A percentile compares a stretch with the other conserved stretches of the same genome.
Conservation (phyloP, 768 basidiomycete genomes). For the Tricholoma flavovirens region DNA sequence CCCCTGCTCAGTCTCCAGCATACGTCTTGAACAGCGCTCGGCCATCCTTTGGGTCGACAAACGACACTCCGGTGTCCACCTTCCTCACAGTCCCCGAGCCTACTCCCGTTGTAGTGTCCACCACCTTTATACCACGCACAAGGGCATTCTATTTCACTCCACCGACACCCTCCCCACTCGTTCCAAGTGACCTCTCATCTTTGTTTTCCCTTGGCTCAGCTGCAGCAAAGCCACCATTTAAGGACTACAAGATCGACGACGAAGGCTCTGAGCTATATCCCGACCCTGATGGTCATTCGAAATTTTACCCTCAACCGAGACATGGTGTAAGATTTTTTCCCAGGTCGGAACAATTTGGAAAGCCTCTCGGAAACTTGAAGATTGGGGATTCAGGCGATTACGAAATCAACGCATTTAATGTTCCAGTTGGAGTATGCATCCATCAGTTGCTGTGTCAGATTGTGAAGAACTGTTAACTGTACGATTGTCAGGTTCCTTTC, state of each 20-base stretch:
- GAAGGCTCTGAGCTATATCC: slow-evolving; percentile 23
- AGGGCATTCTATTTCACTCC: slow-evolving; percentile 15
- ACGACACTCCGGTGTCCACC: slow-evolving; percentile 23
- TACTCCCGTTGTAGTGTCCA: slow-evolving; percentile 2
- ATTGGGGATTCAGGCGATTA: slow-evolving; percentile 22
- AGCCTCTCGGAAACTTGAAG: slow-evolving; percentile 6
- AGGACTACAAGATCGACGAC: slow-evolving; percentile 38
- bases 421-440: slow-evolving; percentile 37
- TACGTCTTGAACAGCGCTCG: slow-evolving; percentile 18
- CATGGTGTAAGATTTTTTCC: background rate
- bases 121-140: slow-evolving; percentile 1
- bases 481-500: slow-evolving; percentile 29
- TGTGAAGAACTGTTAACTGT: background rate
- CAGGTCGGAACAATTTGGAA: slow-evolving; percentile 6
- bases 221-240: slow-evolving; percentile 33
- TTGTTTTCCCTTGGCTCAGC: slow-evolving; percentile 40
- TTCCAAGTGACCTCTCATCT: slow-evolving; percentile 41
- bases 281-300: slow-evolving; percentile 14
- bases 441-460: slow-evolving; percentile 2
- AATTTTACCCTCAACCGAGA: background rate
- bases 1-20: slow-evolving; percentile 40
- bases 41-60: slow-evolving; percentile 17
- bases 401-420: slow-evolving; percentile 42
- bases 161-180: slow-evolving; percentile 37
- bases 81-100: slow-evolving; percentile 22